Percentiles rank a stretch among this genome's conserved stretches.
phyloP scores from a whole-genome alignment of 441 rosid genomes.

The Pelargonium myrrhifolium region DNA sequence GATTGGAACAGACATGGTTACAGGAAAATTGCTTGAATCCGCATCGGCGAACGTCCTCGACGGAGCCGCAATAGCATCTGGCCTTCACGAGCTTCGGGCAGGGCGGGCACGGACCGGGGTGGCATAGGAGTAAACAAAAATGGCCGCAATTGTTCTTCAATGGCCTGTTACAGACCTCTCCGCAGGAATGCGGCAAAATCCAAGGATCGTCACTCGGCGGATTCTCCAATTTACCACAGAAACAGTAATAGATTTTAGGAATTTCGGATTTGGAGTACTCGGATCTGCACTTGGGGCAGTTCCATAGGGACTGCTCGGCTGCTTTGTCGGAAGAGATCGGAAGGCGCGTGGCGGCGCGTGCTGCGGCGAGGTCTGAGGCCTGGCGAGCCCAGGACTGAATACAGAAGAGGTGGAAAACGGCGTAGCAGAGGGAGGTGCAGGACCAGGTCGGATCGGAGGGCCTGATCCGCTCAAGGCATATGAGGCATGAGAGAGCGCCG shows the following conservation, averaged over 20 bases:
- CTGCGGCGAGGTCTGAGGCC: conserved; percentile 57
- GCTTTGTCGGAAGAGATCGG: conserved; percentile 43
- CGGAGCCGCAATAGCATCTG: conserved; percentile 57
- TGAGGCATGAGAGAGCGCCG: conserved; percentile 79
- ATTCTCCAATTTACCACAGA: conserved; percentile 63
- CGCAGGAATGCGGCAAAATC: conserved; percentile 89
- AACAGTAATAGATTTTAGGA: conserved; percentile 61
- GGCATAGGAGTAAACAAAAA: conserved; percentile 67
- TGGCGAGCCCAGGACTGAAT: conserved; percentile 95
- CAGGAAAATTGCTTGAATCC: conserved; percentile 64
- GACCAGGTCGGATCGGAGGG: conserved; percentile 86
- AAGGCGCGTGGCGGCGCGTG: conserved; percentile 55
- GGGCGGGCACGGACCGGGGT: conserved; percentile 86
- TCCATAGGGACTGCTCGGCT: conserved; percentile 52
- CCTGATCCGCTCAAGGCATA: conserved; percentile 84
- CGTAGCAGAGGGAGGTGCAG: conserved; percentile 69
- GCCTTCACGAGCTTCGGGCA: conserved; percentile 64
- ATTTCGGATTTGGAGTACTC: conserved; percentile 43
- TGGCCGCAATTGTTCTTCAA: conserved; percentile 66
- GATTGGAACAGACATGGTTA: conserved; percentile 32
- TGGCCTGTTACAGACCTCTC: conserved; percentile 62
- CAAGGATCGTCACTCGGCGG: conserved; percentile 71
- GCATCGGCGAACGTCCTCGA: conserved; percentile 62
- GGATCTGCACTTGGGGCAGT: conserved; percentile 84
- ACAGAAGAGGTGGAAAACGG: conserved; percentile 73